Conservation (phyloP, 768 basidiomycete genomes). For the Tylopilus sp. region DNA sequence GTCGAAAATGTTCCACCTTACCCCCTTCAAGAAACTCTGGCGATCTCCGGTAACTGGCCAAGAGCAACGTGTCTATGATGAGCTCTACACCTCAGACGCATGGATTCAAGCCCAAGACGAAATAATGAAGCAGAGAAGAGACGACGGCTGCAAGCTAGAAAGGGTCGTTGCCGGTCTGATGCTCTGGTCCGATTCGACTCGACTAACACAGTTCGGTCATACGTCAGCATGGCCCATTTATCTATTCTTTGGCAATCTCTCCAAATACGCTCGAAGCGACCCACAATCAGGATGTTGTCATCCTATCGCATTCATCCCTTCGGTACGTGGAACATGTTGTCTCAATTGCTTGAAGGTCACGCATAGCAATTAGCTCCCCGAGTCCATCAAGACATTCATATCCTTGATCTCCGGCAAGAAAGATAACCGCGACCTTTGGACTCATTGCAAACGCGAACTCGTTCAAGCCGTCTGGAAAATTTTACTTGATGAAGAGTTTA, state of each 20-base stretch:
- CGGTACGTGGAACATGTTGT: slow-evolving; percentile 5
- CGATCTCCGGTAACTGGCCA: not conserved
- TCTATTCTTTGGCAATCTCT: not conserved
- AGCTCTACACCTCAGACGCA: not conserved
- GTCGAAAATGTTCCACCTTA: not conserved
- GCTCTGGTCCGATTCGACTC: slow-evolving; percentile 15
- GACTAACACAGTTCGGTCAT: slow-evolving; percentile 8
- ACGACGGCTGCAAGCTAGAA: not conserved
- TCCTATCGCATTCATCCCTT: slow-evolving; percentile 22
- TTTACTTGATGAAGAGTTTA: not conserved
- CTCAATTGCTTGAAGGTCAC: not conserved
- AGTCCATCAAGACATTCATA: not conserved
- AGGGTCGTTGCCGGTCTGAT: slow-evolving; percentile 14
- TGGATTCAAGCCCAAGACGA: not conserved
- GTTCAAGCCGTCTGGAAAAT: not conserved
- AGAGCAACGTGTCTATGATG: not conserved
- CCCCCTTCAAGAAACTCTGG: not conserved
- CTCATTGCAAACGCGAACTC: not conserved
- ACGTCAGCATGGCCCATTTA: slow-evolving; percentile 13
- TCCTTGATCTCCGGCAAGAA: not conserved
- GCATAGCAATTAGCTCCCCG: not conserved
- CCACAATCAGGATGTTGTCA: slow-evolving; percentile 13
- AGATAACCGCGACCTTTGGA: not conserved
- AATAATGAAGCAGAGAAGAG: not conserved
- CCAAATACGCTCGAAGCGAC: slow-evolving; percentile 4